Base-by-base conservation (phyloP, 1,284 basidiomycete genomes). In the Cryptococcus deneoformans region DNA sequence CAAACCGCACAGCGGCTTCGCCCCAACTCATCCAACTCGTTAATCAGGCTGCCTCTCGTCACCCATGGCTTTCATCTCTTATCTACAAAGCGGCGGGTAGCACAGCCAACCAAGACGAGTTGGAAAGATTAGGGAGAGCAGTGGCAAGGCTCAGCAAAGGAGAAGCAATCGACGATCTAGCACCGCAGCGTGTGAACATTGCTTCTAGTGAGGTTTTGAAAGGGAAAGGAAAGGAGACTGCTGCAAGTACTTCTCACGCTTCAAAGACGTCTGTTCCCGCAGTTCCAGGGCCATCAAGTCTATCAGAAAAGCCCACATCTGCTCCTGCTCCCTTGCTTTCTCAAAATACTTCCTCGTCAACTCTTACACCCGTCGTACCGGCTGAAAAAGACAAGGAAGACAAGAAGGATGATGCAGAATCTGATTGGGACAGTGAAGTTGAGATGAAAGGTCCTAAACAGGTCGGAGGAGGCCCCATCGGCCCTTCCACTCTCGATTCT, bases 31-130 rank as follows among this genome's bases (percentile, higher is more conserved):
- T 76, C 39, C 69, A 71, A 47, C 60, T 70, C 38, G 74, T 76
- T 40, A 76, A 76, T 52, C 64, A 65, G 38, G 74, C 74, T 3
- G 74, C 74, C 0, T 59, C 69, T 0, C 65, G 67, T 43, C 63
- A 71, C 46, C 67, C 67, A 3, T 76, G 74, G 74, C 62, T 76
- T 0, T 71, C 71, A 1, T 59, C 70, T 5, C 59, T 76, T 34
- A 76, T 76, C 34, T 73, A 76, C 64, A 76, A 75, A 61, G 74
- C 74, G 1, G 74, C 74, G n/a, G 61, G 72, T 24, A 69, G 64
- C 49, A 64, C 63, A 5, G 74, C 74, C 3, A 69, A 60, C 51
- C 72, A 73, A 53, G 73, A 73, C 34, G 74, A 76, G 59, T 60
- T 76, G 29, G 71, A 71, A 4, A 69, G 71, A 37, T 57, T 76